A percentile compares a stretch with the other conserved stretches of the same genome.
These are phyloP conservation scores for Aphanomyces cochlioides DNA, from an alignment of 352 stramenopile genomes.

Conservation along the genomic window DNA sequence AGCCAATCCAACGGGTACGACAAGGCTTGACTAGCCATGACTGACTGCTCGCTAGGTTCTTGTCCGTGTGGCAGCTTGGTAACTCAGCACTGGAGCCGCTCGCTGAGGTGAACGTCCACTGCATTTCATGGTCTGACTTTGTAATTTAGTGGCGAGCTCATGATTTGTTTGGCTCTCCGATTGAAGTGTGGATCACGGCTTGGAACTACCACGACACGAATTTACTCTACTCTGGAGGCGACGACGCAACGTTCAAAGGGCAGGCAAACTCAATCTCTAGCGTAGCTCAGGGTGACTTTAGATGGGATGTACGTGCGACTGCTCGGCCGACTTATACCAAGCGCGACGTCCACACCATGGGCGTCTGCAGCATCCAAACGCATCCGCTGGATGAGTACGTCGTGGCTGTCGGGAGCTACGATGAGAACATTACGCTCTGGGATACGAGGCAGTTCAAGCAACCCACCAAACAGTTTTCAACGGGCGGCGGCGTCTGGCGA, in stretches of 20 bases:
- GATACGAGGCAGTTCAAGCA: conserved; percentile 45
- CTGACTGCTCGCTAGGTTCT: conserved; percentile 32
- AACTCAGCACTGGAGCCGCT: conserved; percentile 38
- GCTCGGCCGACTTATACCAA: conserved; percentile 47
- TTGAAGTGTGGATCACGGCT: conserved; percentile 80
- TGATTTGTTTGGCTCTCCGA: conserved; percentile 65
- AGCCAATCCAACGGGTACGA: conserved; percentile 77
- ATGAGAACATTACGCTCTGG: conserved; percentile 76
- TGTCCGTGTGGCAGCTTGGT: conserved; percentile 55
- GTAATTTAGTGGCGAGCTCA: conserved; percentile 60
- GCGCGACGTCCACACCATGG: conserved; percentile 62
- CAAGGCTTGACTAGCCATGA: conserved; percentile 5
- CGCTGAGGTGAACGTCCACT: conserved; percentile 38
- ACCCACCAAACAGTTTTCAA: conserved; percentile 44
- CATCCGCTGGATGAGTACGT: conserved; percentile 60
- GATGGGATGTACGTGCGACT: conserved; percentile 60
- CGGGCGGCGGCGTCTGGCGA: conserved; percentile 74
- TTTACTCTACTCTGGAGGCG: conserved; percentile 72
- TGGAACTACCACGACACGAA: conserved; percentile 76
- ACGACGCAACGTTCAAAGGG: conserved; percentile 73
- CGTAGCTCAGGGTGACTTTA: background rate
- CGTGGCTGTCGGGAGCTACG: conserved; percentile 79
- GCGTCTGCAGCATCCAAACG: conserved; percentile 83
- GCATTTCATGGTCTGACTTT: background rate
- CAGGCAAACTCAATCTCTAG: background rate